These are phyloP conservation scores for Venturia asperata DNA, from an alignment of 2,329 filamentous ascomycete genomes.

Conservation along the genomic window DNA sequence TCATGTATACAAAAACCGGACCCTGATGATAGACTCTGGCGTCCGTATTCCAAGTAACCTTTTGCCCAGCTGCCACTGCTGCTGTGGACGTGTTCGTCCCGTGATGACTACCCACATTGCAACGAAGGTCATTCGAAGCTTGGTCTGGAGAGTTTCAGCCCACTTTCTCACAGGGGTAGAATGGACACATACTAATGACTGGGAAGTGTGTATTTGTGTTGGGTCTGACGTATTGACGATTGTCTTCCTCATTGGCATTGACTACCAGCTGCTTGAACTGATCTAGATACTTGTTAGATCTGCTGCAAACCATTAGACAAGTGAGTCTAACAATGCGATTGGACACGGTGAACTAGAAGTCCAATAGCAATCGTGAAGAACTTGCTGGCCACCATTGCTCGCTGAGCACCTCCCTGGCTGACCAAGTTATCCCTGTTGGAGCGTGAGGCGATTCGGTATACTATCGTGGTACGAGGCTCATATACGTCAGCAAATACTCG, in stretches of 20 bases:
- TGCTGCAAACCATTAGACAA: background rate
- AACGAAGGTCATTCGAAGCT: conserved; percentile 27
- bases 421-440: background rate
- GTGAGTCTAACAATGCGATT: background rate
- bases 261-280: conserved; percentile 34
- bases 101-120: conserved; percentile 30
- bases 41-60: conserved; percentile 32
- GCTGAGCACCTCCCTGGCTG: background rate
- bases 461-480: background rate
- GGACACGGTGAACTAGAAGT: background rate
- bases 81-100: conserved; percentile 29
- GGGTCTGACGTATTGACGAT: conserved; percentile 32
- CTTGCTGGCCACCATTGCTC: background rate
- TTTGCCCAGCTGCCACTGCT: conserved; percentile 31
- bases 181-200: conserved; percentile 25
- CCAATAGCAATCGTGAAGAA: background rate
- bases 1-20: conserved; percentile 27
- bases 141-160: background rate
- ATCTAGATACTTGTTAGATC: conserved; percentile 24
- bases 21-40: conserved; percentile 35
- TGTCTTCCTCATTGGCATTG: conserved; percentile 30
- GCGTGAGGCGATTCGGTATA: background rate
- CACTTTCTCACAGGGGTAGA: background rate
- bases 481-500: background rate
- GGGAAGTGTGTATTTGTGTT: conserved; percentile 35